Evolutionary conservation across 225 moss, liverwort and hornwort genomes (phyloP), one percentile per base, ranked within the genome.

Genomic region (Takakia lepidozioides): DNA sequence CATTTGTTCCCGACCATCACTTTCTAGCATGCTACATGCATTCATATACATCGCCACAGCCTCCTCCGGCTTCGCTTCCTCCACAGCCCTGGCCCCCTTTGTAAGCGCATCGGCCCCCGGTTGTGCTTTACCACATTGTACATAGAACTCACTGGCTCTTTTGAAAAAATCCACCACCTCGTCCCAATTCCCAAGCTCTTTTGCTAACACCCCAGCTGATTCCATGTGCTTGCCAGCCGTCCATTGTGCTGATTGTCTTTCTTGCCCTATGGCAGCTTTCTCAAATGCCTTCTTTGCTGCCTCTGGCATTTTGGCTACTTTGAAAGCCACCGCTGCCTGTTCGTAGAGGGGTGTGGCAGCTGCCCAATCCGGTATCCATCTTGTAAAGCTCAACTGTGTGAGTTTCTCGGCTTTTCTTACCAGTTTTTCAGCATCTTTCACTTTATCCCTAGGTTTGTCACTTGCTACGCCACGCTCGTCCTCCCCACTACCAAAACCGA

Each of bases 1-100:
- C 87, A 95, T 84, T 68, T 90, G 90, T 61, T 90, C 86, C 20
- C 89, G 87, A 51, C 87, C 84, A 44, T 95, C 90, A 57, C 87
- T 87, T 73, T 90, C 90, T 39, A 95, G 84, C 72, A 85, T 70
- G 42, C 74, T 61, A 72, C 90, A 95, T 38, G 95, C 90, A 67
- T 95, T 87, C 22, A 90, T 63, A 46, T 90, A 95, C 95, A 95
- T 95, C 23, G 51, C 74, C 29, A 85, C 64, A 41, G 90, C 95
- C 63, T 77, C 63, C 63, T 95, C 90, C 23, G 87, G 80, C 36
- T 63, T 73, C 47, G 49, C 63, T 56, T 95, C 87, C 68, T 90
- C 87, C 54, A 95, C 73, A 41, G 95, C 90, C 87, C 80, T 72
- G 65, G 95, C 95, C 59, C 95, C 95, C 66, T 80, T 73, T 49